Conservation (phyloP, 2,329 filamentous ascomycete genomes). For the Boeremia lycopersici region DNA sequence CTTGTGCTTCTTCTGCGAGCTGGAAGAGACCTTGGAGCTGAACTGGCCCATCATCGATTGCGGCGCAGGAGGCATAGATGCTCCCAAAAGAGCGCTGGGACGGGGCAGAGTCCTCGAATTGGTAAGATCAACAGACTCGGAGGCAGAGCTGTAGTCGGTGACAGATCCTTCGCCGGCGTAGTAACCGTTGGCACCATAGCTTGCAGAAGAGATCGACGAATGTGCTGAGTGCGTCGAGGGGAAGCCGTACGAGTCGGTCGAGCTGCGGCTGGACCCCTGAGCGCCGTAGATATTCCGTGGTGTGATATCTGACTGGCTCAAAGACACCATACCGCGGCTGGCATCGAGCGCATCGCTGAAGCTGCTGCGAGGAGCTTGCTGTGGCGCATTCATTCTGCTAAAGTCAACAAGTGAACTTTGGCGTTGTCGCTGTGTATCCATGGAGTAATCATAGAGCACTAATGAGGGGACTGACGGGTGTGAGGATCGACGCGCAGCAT, state of each 20-base stretch:
- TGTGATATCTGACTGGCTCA: constrained; percentile 84
- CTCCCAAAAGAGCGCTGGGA: constrained; percentile 68
- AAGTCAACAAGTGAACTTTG: constrained; percentile 71
- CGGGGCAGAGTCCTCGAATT: constrained; percentile 83
- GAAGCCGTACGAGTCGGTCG: constrained; percentile 89
- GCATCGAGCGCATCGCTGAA: constrained; percentile 92
- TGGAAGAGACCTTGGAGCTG: constrained; percentile 93
- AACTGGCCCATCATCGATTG: constrained; percentile 99
- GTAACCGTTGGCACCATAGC: constrained; percentile 83
- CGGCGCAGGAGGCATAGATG: constrained; percentile 76
- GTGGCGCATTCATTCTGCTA: constrained; percentile 64
- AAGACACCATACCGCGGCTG: constrained; percentile 90
- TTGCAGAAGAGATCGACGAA: constrained; percentile 85
- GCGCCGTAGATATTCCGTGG: constrained; percentile 87
- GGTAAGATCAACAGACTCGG: constrained; percentile 80
- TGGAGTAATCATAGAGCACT: constrained; percentile 55
- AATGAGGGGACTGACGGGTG: constrained; percentile 77
- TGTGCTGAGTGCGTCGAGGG: constrained; percentile 82
- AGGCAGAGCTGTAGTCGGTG: constrained; percentile 92
- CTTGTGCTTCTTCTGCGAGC: constrained; percentile 99
- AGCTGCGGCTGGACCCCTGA: constrained; percentile 66
- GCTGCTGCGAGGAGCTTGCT: constrained; percentile 65
- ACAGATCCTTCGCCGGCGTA: constrained; percentile 79
- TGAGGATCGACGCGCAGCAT: constrained; percentile 72
- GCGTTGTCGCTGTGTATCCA: constrained; percentile 56